Evolutionary conservation across 306 rosid species (phyloP).

Genomic region (Morella rubra): DNA sequence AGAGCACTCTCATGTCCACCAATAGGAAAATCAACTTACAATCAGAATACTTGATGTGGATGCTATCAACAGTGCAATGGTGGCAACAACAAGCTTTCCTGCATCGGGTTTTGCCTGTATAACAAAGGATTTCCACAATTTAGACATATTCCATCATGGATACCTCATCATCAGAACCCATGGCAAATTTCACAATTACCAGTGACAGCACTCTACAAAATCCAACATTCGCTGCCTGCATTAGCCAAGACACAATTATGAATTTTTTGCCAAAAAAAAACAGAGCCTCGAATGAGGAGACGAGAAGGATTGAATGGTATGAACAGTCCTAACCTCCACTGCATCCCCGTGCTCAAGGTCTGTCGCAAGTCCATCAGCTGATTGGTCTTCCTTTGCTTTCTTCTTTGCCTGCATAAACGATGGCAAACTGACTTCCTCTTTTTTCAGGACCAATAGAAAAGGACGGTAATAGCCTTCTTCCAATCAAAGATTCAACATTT

Average conservation of each 20-base stretch:
- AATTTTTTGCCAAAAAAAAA: neutral
- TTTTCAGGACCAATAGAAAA: neutral
- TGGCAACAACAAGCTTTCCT: conserved; percentile 29
- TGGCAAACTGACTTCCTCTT: neutral
- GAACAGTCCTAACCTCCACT: conserved; percentile 24
- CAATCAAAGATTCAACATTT: neutral
- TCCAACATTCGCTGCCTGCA: conserved; percentile 32
- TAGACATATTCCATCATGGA: conserved; percentile 2
- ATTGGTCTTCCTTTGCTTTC: conserved; percentile 9
- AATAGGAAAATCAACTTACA: conserved; percentile 25
- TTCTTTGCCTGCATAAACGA: conserved; percentile 20
- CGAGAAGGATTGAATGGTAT: neutral
- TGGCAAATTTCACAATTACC: conserved; percentile 16
- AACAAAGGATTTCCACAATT: neutral
- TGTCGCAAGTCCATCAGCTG: conserved; percentile 13
- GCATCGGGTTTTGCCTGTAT: conserved; percentile 37
- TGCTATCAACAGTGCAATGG: conserved; percentile 33
- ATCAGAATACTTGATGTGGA: conserved; percentile 33
- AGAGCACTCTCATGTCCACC: neutral
- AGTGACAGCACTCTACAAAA: conserved; percentile 20
- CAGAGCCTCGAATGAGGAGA: neutral
- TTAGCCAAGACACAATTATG: conserved; percentile 8
- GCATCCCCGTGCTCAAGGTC: conserved; percentile 39
- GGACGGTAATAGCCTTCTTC: neutral
- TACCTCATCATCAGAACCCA: neutral